phyloP scores from a whole-genome alignment of 192 early-diverging fungal species.

The Borealophlyctis nickersoniae region DNA sequence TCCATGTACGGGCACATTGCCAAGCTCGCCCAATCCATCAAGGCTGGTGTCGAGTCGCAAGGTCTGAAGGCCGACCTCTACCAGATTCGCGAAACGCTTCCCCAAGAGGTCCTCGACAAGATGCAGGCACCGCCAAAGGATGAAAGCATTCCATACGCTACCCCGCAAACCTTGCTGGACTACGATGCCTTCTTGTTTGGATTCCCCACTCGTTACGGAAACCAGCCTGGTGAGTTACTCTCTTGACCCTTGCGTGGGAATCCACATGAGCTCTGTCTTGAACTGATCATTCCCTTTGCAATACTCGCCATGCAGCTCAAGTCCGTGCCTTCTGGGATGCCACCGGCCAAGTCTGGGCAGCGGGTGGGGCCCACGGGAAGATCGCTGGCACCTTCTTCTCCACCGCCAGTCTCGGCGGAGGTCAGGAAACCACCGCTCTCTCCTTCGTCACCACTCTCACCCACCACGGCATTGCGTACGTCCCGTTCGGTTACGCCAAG shows the following conservation, averaged over 20 bases:
- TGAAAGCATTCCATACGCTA: constrained; percentile 56
- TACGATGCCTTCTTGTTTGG: constrained; percentile 72
- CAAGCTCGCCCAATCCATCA: constrained; percentile 57
- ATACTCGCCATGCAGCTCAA: no score
- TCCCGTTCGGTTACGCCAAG: constrained; percentile 80
- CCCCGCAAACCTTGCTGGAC: constrained; percentile 48
- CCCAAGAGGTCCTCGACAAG: constrained; percentile 65
- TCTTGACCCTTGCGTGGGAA: not conserved
- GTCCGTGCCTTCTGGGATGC: constrained; percentile 70
- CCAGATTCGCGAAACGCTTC: constrained; percentile 63
- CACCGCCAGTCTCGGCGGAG: constrained; percentile 73
- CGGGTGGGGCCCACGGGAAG: constrained; percentile 64
- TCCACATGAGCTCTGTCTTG: not conserved
- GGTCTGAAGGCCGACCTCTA: constrained; percentile 52
- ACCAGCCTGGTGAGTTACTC: constrained; percentile 2
- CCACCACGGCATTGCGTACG: constrained; percentile 78
- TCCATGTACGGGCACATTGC: constrained; percentile 67
- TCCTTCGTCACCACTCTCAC: constrained; percentile 65
- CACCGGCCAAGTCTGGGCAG: constrained; percentile 57
- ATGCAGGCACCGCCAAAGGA: constrained; percentile 51
- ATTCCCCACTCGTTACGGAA: no score
- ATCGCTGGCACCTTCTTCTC: constrained; percentile 72
- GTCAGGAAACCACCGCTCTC: constrained; percentile 72
- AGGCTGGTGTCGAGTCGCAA: constrained; percentile 61
- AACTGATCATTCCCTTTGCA: not conserved